phyloP scores from a whole-genome alignment of 2,329 filamentous ascomycete species.

The Myotisia sp. region DNA sequence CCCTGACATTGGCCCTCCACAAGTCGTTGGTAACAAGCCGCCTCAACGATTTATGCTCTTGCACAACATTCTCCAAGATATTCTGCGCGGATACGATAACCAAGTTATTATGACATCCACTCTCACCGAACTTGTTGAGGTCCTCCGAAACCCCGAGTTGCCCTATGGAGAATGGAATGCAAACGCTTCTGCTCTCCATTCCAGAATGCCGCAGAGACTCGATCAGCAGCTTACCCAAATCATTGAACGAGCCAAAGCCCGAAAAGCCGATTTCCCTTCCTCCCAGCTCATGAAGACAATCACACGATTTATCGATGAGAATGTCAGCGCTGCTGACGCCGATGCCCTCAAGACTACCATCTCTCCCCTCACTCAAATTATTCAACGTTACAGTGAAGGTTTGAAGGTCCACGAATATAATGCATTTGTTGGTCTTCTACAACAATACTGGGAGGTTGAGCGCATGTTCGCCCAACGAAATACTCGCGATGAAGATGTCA shows the following conservation, averaged over 20 bases:
- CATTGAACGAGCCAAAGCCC: conserved; percentile 65
- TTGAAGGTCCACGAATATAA: conserved; percentile 80
- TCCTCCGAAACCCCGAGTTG: conserved; percentile 75
- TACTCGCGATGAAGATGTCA: conserved; percentile 79
- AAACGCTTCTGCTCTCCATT: conserved; percentile 90
- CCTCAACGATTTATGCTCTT: conserved; percentile 73
- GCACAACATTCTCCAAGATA: conserved; percentile 66
- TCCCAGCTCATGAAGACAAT: conserved; percentile 75
- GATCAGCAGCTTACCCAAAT: conserved; percentile 69
- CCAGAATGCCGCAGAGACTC: conserved; percentile 90
- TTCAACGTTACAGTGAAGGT: conserved; percentile 70
- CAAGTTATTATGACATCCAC: conserved; percentile 86
- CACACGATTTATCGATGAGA: conserved; percentile 77
- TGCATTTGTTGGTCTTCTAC: conserved; percentile 64
- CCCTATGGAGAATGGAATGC: conserved; percentile 95
- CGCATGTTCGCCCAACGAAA: conserved; percentile 73
- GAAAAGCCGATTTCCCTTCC: conserved; percentile 78
- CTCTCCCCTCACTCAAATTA: conserved; percentile 60
- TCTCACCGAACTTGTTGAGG: conserved; percentile 75
- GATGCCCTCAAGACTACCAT: conserved; percentile 60
- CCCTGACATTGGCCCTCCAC: conserved; percentile 70
- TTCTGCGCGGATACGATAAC: conserved; percentile 89
- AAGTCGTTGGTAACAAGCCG: conserved; percentile 79
- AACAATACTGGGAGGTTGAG: conserved; percentile 72
- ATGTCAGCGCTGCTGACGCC: conserved; percentile 57